Evolutionary conservation across 1,284 basidiomycete genomes (phyloP).

Genomic region (Heterobasidion annosum): DNA sequence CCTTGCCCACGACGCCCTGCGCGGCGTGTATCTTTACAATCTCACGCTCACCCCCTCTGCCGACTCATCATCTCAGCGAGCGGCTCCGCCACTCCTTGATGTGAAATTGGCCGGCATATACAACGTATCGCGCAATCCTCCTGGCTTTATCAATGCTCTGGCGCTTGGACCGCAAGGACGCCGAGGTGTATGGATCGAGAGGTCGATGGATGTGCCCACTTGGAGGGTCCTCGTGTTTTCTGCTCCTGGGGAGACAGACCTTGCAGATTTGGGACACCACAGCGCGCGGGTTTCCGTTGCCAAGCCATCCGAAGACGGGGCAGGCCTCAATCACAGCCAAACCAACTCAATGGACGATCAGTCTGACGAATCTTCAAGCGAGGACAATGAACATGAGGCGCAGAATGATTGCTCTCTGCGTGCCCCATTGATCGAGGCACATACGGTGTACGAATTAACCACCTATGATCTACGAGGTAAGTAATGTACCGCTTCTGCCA

Average conservation of each 20-base stretch:
- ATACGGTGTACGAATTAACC: constrained; percentile 27
- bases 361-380: background rate
- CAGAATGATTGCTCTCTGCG: background rate
- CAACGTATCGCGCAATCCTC: constrained; percentile 17
- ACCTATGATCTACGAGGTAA: constrained; percentile 43
- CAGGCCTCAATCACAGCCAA: constrained; percentile 4
- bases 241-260: constrained; percentile 4
- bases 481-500: constrained; percentile 5
- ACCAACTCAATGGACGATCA: background rate
- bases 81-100: constrained; percentile 17
- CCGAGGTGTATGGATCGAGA: constrained; percentile 44
- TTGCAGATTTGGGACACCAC: background rate
- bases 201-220: constrained; percentile 27
- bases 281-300: background rate
- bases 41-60: constrained; percentile 11
- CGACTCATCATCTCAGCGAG: constrained; percentile 7
- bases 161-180: constrained; percentile 33
- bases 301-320: background rate
- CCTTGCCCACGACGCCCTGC: constrained; percentile 42
- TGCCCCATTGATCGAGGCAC: constrained; percentile 21
- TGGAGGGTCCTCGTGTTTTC: constrained; percentile 29
- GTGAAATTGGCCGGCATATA: constrained; percentile 23
- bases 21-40: constrained; percentile 41
- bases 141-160: constrained; percentile 35
- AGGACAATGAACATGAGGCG: constrained; percentile 8